Conservation (phyloP, 2,329 filamentous ascomycete species). For the Aspergillus texensis region DNA sequence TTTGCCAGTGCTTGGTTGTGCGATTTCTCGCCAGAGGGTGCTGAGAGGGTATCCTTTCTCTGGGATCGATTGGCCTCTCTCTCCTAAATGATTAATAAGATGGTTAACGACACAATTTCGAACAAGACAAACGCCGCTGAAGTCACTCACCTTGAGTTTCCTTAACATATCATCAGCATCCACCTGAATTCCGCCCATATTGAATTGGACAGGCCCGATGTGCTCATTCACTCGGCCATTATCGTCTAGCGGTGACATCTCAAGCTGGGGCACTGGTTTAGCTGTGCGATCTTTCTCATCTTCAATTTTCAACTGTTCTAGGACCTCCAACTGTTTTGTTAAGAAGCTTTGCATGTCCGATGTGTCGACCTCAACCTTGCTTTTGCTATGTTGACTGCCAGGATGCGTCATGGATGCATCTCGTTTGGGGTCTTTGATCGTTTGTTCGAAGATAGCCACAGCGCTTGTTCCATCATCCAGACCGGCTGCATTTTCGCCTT, state of each 20-base stretch:
- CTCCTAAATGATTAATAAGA: conserved; percentile 34
- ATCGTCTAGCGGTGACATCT: conserved; percentile 41
- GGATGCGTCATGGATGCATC: conserved; percentile 60
- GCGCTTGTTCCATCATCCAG: conserved; percentile 56
- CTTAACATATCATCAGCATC: conserved; percentile 93
- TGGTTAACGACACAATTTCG: neutral
- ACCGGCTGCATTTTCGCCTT: conserved; percentile 20
- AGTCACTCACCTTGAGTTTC: conserved; percentile 69
- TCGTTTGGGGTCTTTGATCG: conserved; percentile 73
- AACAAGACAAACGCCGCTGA: neutral
- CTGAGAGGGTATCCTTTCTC: conserved; percentile 36
- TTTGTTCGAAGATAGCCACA: conserved; percentile 75
- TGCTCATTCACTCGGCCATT: conserved; percentile 67
- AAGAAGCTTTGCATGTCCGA: conserved; percentile 79
- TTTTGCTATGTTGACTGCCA: conserved; percentile 47
- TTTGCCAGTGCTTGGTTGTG: conserved; percentile 62
- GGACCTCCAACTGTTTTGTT: conserved; percentile 69
- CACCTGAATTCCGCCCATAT: conserved; percentile 96
- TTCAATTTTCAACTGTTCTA: conserved; percentile 67
- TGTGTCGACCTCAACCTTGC: conserved; percentile 62
- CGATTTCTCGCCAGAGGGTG: conserved; percentile 50
- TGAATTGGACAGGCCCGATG: conserved; percentile 94
- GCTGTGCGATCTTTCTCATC: conserved; percentile 51
- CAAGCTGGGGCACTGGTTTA: conserved; percentile 37
- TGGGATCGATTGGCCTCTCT: conserved; percentile 46